Evolutionary conservation across 163 green algal species (phyloP).

Genomic region (Volvox carteri): DNA sequence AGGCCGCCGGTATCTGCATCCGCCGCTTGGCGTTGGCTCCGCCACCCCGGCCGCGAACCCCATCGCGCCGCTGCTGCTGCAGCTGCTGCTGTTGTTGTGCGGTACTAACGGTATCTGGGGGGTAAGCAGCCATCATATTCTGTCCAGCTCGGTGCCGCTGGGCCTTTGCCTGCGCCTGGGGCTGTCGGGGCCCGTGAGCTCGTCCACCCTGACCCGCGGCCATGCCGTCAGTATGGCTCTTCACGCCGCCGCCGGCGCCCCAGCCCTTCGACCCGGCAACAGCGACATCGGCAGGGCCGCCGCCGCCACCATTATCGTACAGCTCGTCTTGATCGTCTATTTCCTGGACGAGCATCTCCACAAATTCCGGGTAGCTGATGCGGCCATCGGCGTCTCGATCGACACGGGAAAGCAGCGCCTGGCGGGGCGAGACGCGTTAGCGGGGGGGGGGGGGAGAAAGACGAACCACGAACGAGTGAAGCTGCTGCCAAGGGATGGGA

Average conservation of each 20-base stretch:
- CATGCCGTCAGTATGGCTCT: background rate
- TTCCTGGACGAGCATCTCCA: constrained; percentile 43
- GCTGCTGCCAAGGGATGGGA: no score
- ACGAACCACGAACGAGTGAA: no score
- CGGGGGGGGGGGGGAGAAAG: no score
- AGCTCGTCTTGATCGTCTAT: constrained; percentile 35
- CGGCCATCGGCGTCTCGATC: constrained; percentile 41
- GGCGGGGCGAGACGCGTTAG: no score
- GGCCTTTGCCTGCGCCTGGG: background rate
- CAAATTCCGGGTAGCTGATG: constrained; percentile 51
- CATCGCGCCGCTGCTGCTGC: background rate
- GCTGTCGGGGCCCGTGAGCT: background rate
- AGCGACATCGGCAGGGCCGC: background rate
- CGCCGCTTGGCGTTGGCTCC: background rate
- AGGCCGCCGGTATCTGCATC: background rate
- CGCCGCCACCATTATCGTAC: background rate
- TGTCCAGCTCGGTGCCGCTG: background rate
- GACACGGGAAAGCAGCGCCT: constrained; percentile 36
- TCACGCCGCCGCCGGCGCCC: background rate
- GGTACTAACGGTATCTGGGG: background rate
- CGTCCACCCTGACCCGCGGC: background rate
- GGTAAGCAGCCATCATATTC: background rate
- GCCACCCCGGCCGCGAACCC: background rate
- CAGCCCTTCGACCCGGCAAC: background rate
- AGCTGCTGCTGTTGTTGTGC: background rate